Conservation (phyloP, 768 basidiomycete genomes). For the Naematelia encephala region DNA sequence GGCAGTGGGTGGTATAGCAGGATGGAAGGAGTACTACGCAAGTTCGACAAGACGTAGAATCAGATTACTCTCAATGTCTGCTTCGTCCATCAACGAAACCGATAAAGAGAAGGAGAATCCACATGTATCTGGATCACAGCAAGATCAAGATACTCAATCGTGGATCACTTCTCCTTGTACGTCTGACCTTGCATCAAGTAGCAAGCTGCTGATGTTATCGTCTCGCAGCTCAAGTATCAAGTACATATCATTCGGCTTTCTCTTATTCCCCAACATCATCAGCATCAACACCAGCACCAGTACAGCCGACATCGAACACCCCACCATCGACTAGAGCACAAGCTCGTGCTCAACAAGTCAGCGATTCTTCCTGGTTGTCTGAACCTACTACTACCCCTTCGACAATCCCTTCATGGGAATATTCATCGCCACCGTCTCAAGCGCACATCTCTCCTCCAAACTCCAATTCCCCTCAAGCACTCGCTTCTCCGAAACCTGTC, state of each 20-base stretch:
- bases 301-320: too few species aligned
- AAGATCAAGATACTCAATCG: conserved; percentile 8
- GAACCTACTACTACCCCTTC: conserved; percentile 28
- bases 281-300: not conserved
- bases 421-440: conserved; percentile 11
- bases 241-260: conserved; percentile 26
- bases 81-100: not conserved
- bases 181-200: too few species aligned
- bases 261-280: conserved; percentile 14
- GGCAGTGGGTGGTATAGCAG: not conserved
- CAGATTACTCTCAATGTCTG: not conserved
- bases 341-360: conserved; percentile 3
- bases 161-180: conserved; percentile 41
- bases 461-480: not conserved
- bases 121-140: not conserved
- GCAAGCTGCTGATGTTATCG: too few species aligned
- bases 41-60: not conserved
- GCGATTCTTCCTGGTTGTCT: conserved; percentile 27
- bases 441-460: not conserved
- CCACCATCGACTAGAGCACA: conserved; percentile 3
- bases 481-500: conserved; percentile 28
- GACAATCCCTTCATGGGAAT: conserved; percentile 31
- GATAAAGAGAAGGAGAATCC: not conserved
- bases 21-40: not conserved
- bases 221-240: conserved; percentile 29